A percentile compares a stretch with the other conserved stretches of the same genome.
phyloP scores from a whole-genome alignment of 2,329 filamentous ascomycete species.

The Pestalotiopsis sp. region DNA sequence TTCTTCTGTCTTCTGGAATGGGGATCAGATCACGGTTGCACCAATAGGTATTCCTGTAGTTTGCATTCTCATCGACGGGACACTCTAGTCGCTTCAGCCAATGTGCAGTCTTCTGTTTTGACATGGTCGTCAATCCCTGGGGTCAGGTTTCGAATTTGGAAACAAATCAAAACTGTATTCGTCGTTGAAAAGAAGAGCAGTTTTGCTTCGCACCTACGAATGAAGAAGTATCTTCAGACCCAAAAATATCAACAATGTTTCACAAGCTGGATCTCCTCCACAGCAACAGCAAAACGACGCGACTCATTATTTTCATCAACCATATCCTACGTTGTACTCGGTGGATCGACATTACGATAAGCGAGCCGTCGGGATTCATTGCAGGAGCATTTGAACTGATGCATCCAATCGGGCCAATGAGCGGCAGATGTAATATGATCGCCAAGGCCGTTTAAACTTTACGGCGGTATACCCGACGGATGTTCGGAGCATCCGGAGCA shows the following conservation, averaged over 20 bases:
- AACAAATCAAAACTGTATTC: background rate
- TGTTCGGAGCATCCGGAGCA: background rate
- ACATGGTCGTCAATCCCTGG: background rate
- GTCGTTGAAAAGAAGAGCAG: background rate
- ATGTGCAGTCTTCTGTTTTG: slow-evolving; percentile 13
- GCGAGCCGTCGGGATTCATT: background rate
- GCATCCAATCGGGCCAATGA: background rate
- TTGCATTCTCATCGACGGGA: slow-evolving; percentile 26
- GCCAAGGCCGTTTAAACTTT: background rate
- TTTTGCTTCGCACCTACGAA: background rate
- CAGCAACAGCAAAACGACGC: background rate
- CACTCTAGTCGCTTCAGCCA: slow-evolving; percentile 10
- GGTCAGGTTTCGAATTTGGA: background rate
- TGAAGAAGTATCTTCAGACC: background rate
- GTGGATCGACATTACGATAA: background rate
- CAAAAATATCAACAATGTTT: background rate
- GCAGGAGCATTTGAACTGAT: background rate
- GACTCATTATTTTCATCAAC: background rate
- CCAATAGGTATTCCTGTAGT: slow-evolving; percentile 34
- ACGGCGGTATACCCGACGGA: background rate
- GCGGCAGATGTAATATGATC: background rate
- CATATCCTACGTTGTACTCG: background rate
- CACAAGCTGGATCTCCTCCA: background rate
- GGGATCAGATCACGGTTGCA: slow-evolving; percentile 35
- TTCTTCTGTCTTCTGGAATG: slow-evolving; percentile 27